These are phyloP conservation scores for Rhodotorula kratochvilovae DNA, from an alignment of 768 basidiomycete genomes.

Conservation along the genomic window DNA sequence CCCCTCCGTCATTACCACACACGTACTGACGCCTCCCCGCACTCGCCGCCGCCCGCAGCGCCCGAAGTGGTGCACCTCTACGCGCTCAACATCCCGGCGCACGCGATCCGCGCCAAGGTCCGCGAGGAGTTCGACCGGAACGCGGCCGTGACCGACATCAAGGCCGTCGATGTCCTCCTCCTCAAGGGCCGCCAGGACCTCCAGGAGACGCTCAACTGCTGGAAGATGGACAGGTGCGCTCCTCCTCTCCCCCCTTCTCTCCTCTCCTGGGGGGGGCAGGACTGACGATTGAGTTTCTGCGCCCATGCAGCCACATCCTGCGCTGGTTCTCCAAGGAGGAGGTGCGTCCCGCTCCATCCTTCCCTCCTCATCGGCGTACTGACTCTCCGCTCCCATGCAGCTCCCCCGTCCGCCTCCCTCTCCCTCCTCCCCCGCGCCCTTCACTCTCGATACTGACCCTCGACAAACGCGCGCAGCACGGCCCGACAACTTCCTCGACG, in stretches of 20 bases:
- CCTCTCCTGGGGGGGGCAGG: no score
- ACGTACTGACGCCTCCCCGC: no score
- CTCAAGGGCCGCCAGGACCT: slow-evolving; percentile 80
- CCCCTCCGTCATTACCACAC: no score
- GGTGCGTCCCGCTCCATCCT: slow-evolving; percentile 5
- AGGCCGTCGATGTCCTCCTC: slow-evolving; percentile 77
- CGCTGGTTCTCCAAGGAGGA: slow-evolving; percentile 38
- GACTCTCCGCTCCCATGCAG: no score
- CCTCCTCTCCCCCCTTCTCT: rapidly evolving
- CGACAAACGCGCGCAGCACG: slow-evolving; percentile 7
- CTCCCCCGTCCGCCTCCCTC: slow-evolving; percentile 11
- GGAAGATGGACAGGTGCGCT: slow-evolving; percentile 39
- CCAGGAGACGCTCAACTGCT: slow-evolving; percentile 60
- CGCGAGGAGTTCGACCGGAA: slow-evolving; percentile 83
- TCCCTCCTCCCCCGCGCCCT: no score
- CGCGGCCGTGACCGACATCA: slow-evolving; percentile 71
- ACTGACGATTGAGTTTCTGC: no score
- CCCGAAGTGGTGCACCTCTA: slow-evolving; percentile 77
- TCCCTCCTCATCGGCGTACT: no score
- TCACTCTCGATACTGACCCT: neutral
- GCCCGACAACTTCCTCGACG: slow-evolving; percentile 39
- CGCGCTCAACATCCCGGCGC: slow-evolving; percentile 71
- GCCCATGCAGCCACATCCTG: slow-evolving; percentile 24
- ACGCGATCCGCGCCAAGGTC: slow-evolving; percentile 71
- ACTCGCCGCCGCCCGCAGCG: no score